Evolutionary conservation across 495 filamentous ascomycete genomes (phyloP), one percentile per base, ranked within the genome.

Genomic region (Aspergillus campestris): DNA sequence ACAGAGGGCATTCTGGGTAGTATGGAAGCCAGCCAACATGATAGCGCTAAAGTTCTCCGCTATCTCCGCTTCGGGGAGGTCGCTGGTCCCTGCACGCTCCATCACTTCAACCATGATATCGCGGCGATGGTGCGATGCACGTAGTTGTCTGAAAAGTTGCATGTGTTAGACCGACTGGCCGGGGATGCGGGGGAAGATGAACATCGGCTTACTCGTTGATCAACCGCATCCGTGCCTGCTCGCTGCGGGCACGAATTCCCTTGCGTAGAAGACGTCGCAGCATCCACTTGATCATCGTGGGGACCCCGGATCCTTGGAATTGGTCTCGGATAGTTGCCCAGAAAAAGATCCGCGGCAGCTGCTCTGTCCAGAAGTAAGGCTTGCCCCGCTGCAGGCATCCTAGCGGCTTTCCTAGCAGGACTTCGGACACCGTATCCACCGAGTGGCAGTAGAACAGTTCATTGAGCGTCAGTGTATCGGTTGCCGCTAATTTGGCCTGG

Each of bases 1-100:
- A 5, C 70, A 69, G 18, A 84, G 61, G 1, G 72, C 48, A 2
- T 79, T 81, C 5, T 77, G 75, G 3, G 77, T 78, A 0, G 80
- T 81, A 45, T 82, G 78, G 3, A 72, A 75, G 7, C 77, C 75
- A 9, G 65, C 75, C 18, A 74, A 53, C 30, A 77, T 66, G 40
- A 79, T 57, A n/a, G 57, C 57, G 12, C 53, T 57, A 44, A 60
- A 60, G 40, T 60, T 60, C 35, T 60, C 57, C 5, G 53, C 53
- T 35, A 60, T 60, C 30, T 60, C 57, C 2, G 44, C n/a, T n/a
- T 54, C 48, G 0, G 53, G 53, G 7, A 60, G 38, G 6, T 45
- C 35, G 29, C 48, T 51, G 5, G 32, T 34, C 7, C 38, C 43
- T 5, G 57, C 46, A 5, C 53, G 15, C 44, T 60, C 57, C 48